Conservation (phyloP, 202 grass and related monocot species). For the Sporobolus alterniflorus region DNA sequence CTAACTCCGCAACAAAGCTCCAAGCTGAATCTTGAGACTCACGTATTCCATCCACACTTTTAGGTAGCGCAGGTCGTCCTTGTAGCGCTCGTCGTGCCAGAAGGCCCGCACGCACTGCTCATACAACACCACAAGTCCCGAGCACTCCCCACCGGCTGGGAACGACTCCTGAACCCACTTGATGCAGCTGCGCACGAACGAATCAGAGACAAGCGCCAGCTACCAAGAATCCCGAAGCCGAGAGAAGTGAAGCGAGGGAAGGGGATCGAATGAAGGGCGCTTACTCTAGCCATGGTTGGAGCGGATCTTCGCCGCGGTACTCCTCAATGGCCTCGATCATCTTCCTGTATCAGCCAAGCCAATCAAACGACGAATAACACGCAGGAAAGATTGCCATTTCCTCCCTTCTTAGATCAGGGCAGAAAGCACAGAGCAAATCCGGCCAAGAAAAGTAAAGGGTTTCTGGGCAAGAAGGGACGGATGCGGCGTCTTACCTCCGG, state of each 20-base stretch:
- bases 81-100: conserved; percentile 87
- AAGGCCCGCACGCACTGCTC: conserved; percentile 94
- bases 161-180: conserved; percentile 99
- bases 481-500: conserved; percentile 37
- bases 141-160: conserved; percentile 80
- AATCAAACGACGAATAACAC: background rate
- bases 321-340: conserved; percentile 87
- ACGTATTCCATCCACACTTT: conserved; percentile 99
- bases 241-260: background rate
- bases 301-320: conserved; percentile 83
- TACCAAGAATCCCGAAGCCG: background rate
- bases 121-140: conserved; percentile 86
- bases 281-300: conserved; percentile 93
- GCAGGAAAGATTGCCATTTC: background rate
- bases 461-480: background rate
- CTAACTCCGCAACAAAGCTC: background rate
- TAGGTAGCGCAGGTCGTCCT: conserved; percentile 87
- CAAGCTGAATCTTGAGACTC: conserved; percentile 13
- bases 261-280: conserved; percentile 2
- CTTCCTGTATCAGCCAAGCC: conserved; percentile 48
- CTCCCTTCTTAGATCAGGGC: background rate
- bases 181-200: conserved; percentile 64
- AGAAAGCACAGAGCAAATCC: conserved; percentile 10
- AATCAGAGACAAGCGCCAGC: background rate
- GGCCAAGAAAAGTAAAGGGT: background rate